Base-by-base conservation (phyloP, 306 rosid species). In the Medicago truncatula region DNA sequence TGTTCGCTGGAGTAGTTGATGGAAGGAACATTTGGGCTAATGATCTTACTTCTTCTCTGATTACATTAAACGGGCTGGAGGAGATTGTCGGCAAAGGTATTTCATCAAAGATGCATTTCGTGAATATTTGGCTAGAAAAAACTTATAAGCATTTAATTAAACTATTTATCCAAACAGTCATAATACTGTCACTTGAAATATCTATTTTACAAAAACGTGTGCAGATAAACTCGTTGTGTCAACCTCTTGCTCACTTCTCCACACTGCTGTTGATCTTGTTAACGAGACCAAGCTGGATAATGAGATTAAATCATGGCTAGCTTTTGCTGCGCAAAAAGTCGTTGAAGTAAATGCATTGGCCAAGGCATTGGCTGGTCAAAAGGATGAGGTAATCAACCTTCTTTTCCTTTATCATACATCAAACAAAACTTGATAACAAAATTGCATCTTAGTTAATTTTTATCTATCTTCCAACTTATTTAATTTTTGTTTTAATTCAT, bases 1-100 rank as follows among this genome's bases (percentile, higher is more conserved):
- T 92, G 67, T 90, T 92, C 77, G 97, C 96, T 72, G 97, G 97
- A 58, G 83, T 92, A 17, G 97, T 92, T 71, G 97, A 92, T 86
- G 97, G 97, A 79, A 90, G 97, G 79, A 92, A 90, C 87, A 92
- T 92, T 70, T 92, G 97, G 97, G 97, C 97, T 67, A 92, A 88
- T 66, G 90, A 90, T 70, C 92, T 88, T 34, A 82, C 86, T 34
- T 75, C 91, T 71, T 90, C 97, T 71, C 83, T 92, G 34, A 50
- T 57, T 20, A 78, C 83, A 73, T 81, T 92, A 67, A 11, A 82
- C 5, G 65, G 81, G 50, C 84, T 92, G 28, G 91, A 83, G 83
- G 82, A 87, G 72, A 67, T 87, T 76, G 96, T 88, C 6, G 97
- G 97, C 54, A 90, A 90, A 88, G 97, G 97, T 90, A 70, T 73